Evolutionary conservation across 768 basidiomycete genomes (phyloP), one percentile per base, ranked within the genome.

Genomic region (Lentinus tigrinus): DNA sequence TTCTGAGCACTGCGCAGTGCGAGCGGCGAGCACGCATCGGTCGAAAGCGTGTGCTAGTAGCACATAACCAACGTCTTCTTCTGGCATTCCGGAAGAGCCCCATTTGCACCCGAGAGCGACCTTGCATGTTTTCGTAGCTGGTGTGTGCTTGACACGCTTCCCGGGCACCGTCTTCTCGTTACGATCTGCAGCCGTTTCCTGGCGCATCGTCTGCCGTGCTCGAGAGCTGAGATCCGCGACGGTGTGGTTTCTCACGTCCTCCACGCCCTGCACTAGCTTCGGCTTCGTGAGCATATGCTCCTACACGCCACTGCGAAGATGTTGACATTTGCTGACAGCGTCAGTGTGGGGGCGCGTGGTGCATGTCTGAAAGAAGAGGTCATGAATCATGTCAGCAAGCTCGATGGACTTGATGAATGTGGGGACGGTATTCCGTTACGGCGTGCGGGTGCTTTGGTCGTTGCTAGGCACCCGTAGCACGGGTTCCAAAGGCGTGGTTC

Each of bases 201-300:
- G 31, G 11, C 31, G 6, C n/a, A n/a, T n/a, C n/a, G n/a, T 43
- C 13, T 11, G 47, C 26, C 24, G 11, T 34, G 9, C 16, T 10
- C 24, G 46, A 21, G 11, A 23, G 7, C 27, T 31, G 46, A 26
- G 46, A 47, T 49, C 47, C 47, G 27, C 47, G 47, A 49, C 13
- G 27, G 21, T n/a, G 19, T 49, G 27, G 10, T 4, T 43, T 53
- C 52, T 27, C 52, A 53, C 52, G 52, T 23, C 31, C 52, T 31
- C 52, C 39, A 53, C 39, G 52, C 23, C 31, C 37, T 24, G 39
- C 23, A 24, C 19, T 24, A 13, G 52, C 28, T 19, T 53, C 9
- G 16, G 39, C 27, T 46, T 46, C 53, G 42, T 46, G 53, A 47
- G 42, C 53, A 43, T 54, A 37, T 54, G 53, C 31, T 54, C 27